Evolutionary conservation across 202 grass and related monocot species (phyloP), one percentile per base, ranked within the genome.

Genomic region (Cymbopogon flexuosus): DNA sequence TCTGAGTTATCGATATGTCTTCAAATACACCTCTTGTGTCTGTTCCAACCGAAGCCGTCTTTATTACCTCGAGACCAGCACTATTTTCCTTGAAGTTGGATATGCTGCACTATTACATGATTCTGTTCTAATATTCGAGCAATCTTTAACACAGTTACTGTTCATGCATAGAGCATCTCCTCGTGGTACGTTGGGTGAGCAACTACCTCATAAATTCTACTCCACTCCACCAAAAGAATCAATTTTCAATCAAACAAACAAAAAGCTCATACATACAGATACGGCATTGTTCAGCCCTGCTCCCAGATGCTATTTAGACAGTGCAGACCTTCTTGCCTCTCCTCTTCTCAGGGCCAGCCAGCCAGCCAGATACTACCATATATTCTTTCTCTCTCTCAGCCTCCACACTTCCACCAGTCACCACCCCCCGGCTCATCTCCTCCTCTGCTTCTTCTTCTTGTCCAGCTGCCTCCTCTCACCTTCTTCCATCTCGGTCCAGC

Each of bases 281-380:
- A 49, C 0, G 47, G 15, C 66, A 74, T 61, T 54, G 72, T 67
- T 71, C 72, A 68, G 65, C 72, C 30, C 57, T 81, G 62, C 68
- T 62, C 31, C 40, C 18, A 59, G 57, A 68, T 82, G 78, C 78
- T 89, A 89, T 81, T 85, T 78, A 89, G 78, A 8, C 18, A 45
- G 27, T 51, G 7, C 52, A 57, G 47, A 51, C 16, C 77, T 33
- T 31, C 2, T 3, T 3, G 1, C 30, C 22, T 60, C 62, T 81
- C 72, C 29, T n/a, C n/a, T n/a, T n/a, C n/a, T 76, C 39, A 78
- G 73, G 36, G 2, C 11, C 46, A 15, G 15, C 2, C 6, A 54
- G n/a, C n/a, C n/a, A n/a, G n/a, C n/a, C 18, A 8, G n/a, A 16
- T 66, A 77, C 47, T 66, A 71, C 82, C 80, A 76, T 77, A 73